Base-by-base conservation (phyloP, 1,284 basidiomycete species). In the Abortiporus biennis region DNA sequence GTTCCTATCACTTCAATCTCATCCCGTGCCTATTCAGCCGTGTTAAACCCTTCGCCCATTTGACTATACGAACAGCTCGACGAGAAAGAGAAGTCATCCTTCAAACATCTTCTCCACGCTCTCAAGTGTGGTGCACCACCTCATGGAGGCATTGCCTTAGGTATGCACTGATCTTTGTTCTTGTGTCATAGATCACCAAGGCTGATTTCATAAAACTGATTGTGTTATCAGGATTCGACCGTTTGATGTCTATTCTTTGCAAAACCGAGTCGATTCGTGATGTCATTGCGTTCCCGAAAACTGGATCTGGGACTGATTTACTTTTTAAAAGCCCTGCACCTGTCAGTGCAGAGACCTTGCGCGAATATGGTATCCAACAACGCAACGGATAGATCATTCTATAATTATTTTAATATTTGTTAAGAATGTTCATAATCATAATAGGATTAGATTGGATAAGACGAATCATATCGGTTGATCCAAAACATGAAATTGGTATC, bases 241-340 rank as follows among this genome's bases (percentile, higher is more conserved):
- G 93, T 30, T 69, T 97, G 48, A 85, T 96, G 76, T 76, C 92
- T 13, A 91, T 95, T 51, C 73, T 97, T 2, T 92, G 89, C 67
- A 79, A 82, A 47, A 76, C 89, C 1, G 72, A 78, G 45, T 87
- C 85, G 21, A 97, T 97, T 52, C 74, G 92, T 46, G 93, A 97
- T 59, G 93, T 97, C 50, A 96, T 97, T 52, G 93, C 93, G 6
- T 97, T 97, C 69, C 93, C 93, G 3, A 97, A 97, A 69, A 87
- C 86, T 5, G 78, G 78, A 17, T 74, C 69, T 34, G 93, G 93
- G 11, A 74, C 78, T n/a, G 93, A 97, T 63, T 77, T 84, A 36
- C 76, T 96, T 23, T 94, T 97, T 72, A 85, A 80, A 62, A 90
- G 88, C 59, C 93, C 93, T 17, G 80, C 86, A 1, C 56, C 75